Evolutionary conservation across 148 eudicot species (phyloP), one percentile per base, ranked within the genome.

Genomic region (Rhododendron griersonianum): DNA sequence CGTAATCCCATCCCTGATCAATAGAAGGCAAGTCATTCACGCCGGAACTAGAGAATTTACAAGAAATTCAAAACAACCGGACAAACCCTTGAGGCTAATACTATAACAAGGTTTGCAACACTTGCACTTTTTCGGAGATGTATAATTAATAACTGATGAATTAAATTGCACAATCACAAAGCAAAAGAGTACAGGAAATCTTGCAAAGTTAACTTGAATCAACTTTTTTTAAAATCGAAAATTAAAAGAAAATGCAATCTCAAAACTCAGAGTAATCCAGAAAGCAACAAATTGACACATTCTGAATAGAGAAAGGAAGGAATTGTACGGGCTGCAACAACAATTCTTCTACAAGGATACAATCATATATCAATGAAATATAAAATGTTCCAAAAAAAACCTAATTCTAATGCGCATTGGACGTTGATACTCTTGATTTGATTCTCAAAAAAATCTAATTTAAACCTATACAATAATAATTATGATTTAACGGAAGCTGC

Each of bases 401-500:
- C 39, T 10, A 21, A 5, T 5, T 10, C 48, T 53, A 25, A 30
- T 19, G 11, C 23, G 9, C 19, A 57, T 59, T 33, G 47, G 51
- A 45, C 23, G 25, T 14, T 1, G 57, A 45, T 83, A 83, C 78
- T 45, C 57, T 67, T 25, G 55, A 83, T 25, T 51, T 69, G 76
- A 83, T 73, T 47, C 59, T 47, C 25, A 80, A 80, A 18, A 50
- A 13, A 44, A 53, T 50, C 65, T 33, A 80, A 80, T 80, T 45
- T 82, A 88, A 15, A 81, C 80, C 88, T 90, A 81, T 86, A 90
- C 86, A 90, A n/a, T 55, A 7, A 30, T 71, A 77, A 81, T 84
- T 69, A 25, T n/a, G 73, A 8, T 37, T 71, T 73, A 81, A 80
- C 18, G 85, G 88, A 86, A 87, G 90, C 85, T 75, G 78, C 85